Percentiles rank a stretch among this genome's conserved stretches.
Evolutionary conservation across 192 early-diverging fungal genomes (phyloP).

Genomic region (Coemansia sp.): DNA sequence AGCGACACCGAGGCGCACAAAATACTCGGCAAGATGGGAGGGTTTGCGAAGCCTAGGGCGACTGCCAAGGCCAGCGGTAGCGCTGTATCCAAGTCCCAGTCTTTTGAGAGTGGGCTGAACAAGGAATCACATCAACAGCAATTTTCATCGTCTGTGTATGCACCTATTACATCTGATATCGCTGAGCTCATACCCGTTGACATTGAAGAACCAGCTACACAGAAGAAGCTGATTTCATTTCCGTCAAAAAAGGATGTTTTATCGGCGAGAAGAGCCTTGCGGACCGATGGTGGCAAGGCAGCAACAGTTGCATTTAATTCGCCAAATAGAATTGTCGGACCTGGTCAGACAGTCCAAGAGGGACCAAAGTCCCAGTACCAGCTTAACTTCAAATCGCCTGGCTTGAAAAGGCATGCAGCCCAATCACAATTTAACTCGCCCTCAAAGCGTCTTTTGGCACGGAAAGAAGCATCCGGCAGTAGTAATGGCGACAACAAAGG

Average conservation of each 20-base stretch:
- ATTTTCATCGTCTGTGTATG: not conserved
- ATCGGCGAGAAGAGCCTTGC: constrained; percentile 41
- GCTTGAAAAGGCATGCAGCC: constrained; percentile 23
- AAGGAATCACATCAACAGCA: not conserved
- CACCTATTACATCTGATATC: not conserved
- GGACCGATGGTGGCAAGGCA: constrained; percentile 13
- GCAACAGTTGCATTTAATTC: constrained; percentile 12
- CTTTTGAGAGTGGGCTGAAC: not conserved
- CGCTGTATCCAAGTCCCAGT: not conserved
- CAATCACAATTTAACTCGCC: constrained; percentile 37
- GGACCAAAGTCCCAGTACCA: not conserved
- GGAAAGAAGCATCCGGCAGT: not conserved
- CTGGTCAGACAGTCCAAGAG: not conserved
- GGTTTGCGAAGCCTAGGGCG: constrained; percentile 22
- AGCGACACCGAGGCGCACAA: constrained; percentile 21
- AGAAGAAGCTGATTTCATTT: constrained; percentile 17
- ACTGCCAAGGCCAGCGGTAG: not conserved
- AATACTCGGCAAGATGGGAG: constrained; percentile 30
- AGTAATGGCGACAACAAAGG: not conserved
- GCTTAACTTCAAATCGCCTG: constrained; percentile 35
- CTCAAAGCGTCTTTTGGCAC: constrained; percentile 26
- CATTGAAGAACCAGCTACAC: not conserved
- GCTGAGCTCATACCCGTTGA: not conserved
- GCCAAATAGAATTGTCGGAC: constrained; percentile 1
- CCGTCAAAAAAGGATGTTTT: constrained; percentile 44